Evolutionary conservation across 75 land plant species (phyloP), one percentile per base, ranked within the genome.

Genomic region (Selaginella moellendorffii): DNA sequence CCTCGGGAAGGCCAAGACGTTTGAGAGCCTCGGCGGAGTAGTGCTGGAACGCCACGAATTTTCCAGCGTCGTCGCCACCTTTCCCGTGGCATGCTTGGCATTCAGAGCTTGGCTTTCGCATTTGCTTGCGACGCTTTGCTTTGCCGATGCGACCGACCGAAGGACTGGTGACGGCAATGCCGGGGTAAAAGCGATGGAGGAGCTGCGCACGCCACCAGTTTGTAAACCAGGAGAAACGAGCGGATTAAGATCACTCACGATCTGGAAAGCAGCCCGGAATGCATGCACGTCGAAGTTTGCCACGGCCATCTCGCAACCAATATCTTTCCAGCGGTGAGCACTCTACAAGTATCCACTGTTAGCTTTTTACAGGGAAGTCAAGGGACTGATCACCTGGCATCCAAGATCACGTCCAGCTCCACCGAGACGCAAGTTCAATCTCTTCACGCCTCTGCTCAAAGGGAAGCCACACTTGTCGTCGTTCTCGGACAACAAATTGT

Each of bases 381-480:
- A 17, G 10, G 30, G n/a, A 64, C 24, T 25, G 19, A 31, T 0
- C 12, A 85, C 97, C 87, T 92, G 96, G 67, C 97, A 92, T 51
- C 93, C 97, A 74, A 92, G 97, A 72, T 88, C 97, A 65, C 84
- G 79, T 20, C 77, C 78, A 68, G 65, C 85, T 74, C 81, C 82
- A 23, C 90, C 90, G 28, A 88, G 69, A 2, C n/a, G 52, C 10
- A 85, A 66, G 28, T 77, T 74, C 54, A 72, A 52, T 27, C 54
- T 53, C 67, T 68, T 72, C 56, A 78, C 78, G 63, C 77, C 86
- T 31, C 61, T 64, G 29, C 97, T 92, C 72, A 92, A 27, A 42
- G 96, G 97, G 68, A 88, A 92, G 9, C 97, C 88, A 72, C 53
- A 73, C 22, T 28, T 59, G 51, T 30, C 25, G 26, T 26, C 28